Evolutionary conservation across 2,329 filamentous ascomycete species (phyloP), one percentile per base, ranked within the genome.

Genomic region (Aspergillus arachidicola): DNA sequence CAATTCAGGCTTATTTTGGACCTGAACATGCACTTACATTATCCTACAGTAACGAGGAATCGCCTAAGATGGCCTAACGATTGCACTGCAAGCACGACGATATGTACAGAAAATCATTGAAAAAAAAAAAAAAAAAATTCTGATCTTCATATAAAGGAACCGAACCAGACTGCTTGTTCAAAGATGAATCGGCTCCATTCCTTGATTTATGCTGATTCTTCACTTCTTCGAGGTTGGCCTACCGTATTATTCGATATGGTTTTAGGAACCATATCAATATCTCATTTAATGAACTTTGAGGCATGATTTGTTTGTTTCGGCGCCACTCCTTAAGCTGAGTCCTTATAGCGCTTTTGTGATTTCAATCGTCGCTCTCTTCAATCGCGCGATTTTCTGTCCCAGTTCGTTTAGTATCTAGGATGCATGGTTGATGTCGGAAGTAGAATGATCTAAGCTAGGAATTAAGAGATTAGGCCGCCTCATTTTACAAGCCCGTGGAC

Each of bases 181-280:
- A 14, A 26, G 30, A 51, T n/a, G 68, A 67, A 68, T 64, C 62
- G 60, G 69, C 56, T 59, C 53, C 50, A 62, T 68, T 67, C 60
- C 66, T 61, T 66, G 72, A 62, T 62, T 68, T 69, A 69, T 68
- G 71, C 69, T 70, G 65, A 72, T 62, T 58, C 61, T 71, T 70
- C 73, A 71, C 71, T 75, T 79, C 78, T 78, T 71, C 72, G 80
- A 83, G 80, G 80, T 78, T 80, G 81, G 82, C 79, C 79, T 75
- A 76, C 73, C 61, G 69, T 80, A 54, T 54, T 11, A 7, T 76
- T 45, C 16, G 28, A n/a, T 75, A 74, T 76, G 79, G 80, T 79
- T 78, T 72, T 67, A 72, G 69, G 64, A 73, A 71, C 67, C 66
- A 69, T 71, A 71, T 71, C 63, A 72, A 66, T 60, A 68, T 63